These are phyloP conservation scores for Penicillium nordicum DNA, from an alignment of 2,329 filamentous ascomycete genomes.

Conservation along the genomic window DNA sequence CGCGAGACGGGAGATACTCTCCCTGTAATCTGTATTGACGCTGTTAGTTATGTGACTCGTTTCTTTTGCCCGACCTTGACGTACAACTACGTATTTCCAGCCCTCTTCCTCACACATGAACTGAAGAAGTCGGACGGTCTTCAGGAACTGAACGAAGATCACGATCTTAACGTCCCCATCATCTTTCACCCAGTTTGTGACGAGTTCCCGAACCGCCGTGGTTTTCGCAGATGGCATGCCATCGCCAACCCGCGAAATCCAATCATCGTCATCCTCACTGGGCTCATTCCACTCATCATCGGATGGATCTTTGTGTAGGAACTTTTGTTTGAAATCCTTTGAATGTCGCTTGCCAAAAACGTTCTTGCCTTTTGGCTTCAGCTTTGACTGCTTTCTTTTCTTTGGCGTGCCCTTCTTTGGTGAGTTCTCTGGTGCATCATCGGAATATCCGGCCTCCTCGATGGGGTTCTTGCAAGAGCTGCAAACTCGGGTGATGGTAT, in stretches of 20 bases:
- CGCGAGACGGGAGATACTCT: not conserved
- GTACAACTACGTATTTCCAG: not conserved
- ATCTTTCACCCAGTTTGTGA: conserved; percentile 21
- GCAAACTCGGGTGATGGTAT: conserved; percentile 27
- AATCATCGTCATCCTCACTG: conserved; percentile 22
- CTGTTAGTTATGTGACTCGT: not conserved
- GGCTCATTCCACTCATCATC: conserved; percentile 19
- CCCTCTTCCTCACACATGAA: conserved; percentile 50
- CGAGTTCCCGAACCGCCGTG: not conserved
- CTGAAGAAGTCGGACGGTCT: conserved; percentile 51
- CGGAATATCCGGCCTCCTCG: not conserved
- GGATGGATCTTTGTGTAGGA: too few species aligned
- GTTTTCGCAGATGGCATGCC: conserved; percentile 24
- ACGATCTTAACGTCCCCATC: conserved; percentile 54
- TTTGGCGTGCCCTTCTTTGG: not conserved
- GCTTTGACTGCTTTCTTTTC: not conserved
- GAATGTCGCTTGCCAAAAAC: not conserved
- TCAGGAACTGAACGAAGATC: conserved; percentile 59
- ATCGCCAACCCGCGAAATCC: conserved; percentile 23
- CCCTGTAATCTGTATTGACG: not conserved
- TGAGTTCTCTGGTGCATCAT: not conserved
- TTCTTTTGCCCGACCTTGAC: not conserved
- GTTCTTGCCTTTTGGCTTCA: not conserved
- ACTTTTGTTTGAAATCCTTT: not conserved
- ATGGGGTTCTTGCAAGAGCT: conserved; percentile 14